These are phyloP conservation scores for Coemansia sp. DNA, from an alignment of 192 early-diverging fungal genomes.

Conservation along the genomic window DNA sequence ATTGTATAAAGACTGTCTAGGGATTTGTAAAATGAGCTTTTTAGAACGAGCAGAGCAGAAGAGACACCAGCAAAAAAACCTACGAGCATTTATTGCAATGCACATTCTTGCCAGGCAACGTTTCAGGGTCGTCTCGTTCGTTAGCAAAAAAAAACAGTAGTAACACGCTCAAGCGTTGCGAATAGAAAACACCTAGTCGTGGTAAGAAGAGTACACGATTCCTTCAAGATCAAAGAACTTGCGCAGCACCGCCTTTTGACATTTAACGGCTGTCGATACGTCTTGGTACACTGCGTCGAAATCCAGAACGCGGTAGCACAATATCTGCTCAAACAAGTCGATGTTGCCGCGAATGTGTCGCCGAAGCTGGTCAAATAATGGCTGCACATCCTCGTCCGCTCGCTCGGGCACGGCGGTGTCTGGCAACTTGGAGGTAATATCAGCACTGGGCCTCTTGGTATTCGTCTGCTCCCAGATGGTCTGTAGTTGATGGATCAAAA, in stretches of 20 bases:
- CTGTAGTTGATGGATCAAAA: conserved; percentile 21
- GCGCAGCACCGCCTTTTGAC: conserved; percentile 17
- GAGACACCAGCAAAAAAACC: not conserved
- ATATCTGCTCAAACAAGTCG: conserved; percentile 13
- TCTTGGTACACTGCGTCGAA: conserved; percentile 17
- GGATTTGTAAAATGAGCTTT: not conserved
- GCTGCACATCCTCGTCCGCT: not conserved
- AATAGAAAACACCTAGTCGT: not conserved
- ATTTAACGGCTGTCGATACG: conserved; percentile 4
- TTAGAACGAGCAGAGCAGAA: not conserved
- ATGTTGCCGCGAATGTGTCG: conserved; percentile 17
- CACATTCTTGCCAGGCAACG: conserved; percentile 3
- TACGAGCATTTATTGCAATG: not conserved
- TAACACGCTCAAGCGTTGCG: not conserved
- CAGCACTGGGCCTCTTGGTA: not conserved
- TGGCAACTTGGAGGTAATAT: not conserved
- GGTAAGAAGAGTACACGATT: conserved; percentile 18
- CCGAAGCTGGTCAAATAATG: not conserved
- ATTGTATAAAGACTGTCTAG: not conserved
- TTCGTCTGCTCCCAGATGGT: conserved; percentile 18
- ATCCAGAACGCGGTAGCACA: conserved; percentile 31
- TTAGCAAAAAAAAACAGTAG: not conserved
- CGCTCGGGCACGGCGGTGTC: not conserved
- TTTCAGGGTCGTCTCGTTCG: not conserved
- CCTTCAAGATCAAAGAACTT: conserved; percentile 31